Percentiles rank a stretch among this genome's conserved stretches.
phyloP scores from a whole-genome alignment of 139 green algal genomes.

The Pleodorina starrii region DNA sequence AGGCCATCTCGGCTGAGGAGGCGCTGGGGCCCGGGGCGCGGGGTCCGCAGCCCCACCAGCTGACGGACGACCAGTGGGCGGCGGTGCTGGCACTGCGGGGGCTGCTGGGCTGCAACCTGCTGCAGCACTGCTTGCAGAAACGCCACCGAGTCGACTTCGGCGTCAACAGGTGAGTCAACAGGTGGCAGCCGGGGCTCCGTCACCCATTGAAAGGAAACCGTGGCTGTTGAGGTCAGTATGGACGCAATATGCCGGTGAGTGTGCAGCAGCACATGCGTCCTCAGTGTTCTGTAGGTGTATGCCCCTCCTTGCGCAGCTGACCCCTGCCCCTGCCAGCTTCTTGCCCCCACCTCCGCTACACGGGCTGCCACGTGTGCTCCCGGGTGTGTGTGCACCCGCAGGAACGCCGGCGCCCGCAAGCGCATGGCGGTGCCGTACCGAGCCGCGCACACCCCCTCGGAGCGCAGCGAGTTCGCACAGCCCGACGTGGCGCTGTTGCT shows the following conservation, averaged over 20 bases:
- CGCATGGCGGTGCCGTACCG: slow-evolving; percentile 69
- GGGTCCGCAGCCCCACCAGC: not conserved
- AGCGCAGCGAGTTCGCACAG: slow-evolving; percentile 70
- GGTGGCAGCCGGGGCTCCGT: no score
- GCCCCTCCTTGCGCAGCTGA: no score
- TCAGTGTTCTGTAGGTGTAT: no score
- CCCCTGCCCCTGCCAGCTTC: not conserved
- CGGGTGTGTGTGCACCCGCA: not conserved
- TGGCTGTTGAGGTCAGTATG: no score
- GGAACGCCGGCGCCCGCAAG: slow-evolving; percentile 52
- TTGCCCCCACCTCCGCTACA: not conserved
- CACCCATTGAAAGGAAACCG: no score
- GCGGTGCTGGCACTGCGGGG: slow-evolving; percentile 69
- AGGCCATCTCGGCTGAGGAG: not conserved
- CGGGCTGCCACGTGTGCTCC: not conserved
- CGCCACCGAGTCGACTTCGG: slow-evolving; percentile 64
- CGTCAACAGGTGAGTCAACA: slow-evolving; percentile 50
- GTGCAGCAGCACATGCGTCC: no score
- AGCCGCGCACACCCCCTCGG: slow-evolving; percentile 58
- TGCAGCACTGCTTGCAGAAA: slow-evolving; percentile 69
- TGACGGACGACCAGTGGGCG: slow-evolving; percentile 34
- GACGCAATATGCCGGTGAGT: no score
- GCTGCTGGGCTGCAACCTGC: slow-evolving; percentile 64
- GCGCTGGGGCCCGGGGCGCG: not conserved
- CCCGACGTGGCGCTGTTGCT: slow-evolving; percentile 70